Percentiles rank a stretch among this genome's conserved stretches.
These are phyloP conservation scores for Thalassiosira profunda DNA, from an alignment of 108 stramenopile genomes.

Conservation along the genomic window DNA sequence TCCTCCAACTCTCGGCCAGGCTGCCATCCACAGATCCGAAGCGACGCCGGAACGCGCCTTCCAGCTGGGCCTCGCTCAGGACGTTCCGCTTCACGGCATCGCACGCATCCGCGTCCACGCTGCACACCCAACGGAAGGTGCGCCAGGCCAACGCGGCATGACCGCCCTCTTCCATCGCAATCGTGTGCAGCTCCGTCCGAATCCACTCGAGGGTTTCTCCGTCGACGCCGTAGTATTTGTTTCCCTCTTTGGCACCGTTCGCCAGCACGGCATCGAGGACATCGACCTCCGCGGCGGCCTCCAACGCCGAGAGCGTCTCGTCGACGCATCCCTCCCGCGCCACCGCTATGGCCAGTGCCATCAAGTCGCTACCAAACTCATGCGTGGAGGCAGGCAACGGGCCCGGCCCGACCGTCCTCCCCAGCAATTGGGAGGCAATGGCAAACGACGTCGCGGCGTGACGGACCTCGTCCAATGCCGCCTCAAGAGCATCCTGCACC, in stretches of 20 bases:
- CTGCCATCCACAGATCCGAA: too few species aligned
- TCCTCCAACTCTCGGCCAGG: too few species aligned
- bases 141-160: slow-evolving; percentile 70
- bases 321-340: slow-evolving; percentile 66
- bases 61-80: slow-evolving; percentile 29
- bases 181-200: slow-evolving; percentile 42
- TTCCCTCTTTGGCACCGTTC: background rate
- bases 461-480: slow-evolving; percentile 66
- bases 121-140: slow-evolving; percentile 59
- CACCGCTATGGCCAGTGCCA: slow-evolving; percentile 52
- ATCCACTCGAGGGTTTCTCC: slow-evolving; percentile 37
- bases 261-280: slow-evolving; percentile 21
- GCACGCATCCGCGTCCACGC: slow-evolving; percentile 42
- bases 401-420: slow-evolving; percentile 47
- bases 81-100: slow-evolving; percentile 34
- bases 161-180: slow-evolving; percentile 57
- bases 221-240: slow-evolving; percentile 27
- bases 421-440: slow-evolving; percentile 51
- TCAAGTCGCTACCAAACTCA: slow-evolving; percentile 50
- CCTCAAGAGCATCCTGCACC: slow-evolving; percentile 56
- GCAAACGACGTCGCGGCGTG: slow-evolving; percentile 64
- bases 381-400: slow-evolving; percentile 52
- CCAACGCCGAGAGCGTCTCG: slow-evolving; percentile 64
- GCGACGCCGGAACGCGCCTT: slow-evolving; percentile 17
- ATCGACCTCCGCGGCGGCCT: slow-evolving; percentile 48